A percentile compares a stretch with the other conserved stretches of the same genome.
Evolutionary conservation across 495 filamentous ascomycete genomes (phyloP).

Genomic region (Aspergillus sclerotiicarbonarius): DNA sequence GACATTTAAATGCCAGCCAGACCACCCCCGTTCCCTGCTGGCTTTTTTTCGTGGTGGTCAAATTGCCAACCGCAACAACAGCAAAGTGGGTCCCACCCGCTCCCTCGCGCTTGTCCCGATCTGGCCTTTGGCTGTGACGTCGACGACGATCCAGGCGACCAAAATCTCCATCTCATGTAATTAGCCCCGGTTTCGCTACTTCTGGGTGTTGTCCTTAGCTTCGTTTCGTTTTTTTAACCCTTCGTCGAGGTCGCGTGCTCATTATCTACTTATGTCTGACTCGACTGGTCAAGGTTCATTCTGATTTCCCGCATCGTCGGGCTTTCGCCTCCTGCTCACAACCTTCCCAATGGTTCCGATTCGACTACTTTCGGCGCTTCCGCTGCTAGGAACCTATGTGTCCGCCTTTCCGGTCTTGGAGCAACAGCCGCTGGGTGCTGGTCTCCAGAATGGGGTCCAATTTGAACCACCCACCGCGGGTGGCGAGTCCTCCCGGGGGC

Average conservation of each 20-base stretch:
- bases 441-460: neutral
- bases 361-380: slow-evolving; percentile 9
- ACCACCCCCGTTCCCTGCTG: neutral
- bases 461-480: neutral
- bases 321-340: slow-evolving; percentile 8
- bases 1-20: neutral
- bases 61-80: neutral
- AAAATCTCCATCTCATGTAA: slow-evolving; percentile 1
- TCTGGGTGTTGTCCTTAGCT: neutral
- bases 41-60: neutral
- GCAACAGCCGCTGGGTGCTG: slow-evolving; percentile 16
- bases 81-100: slow-evolving; percentile 2
- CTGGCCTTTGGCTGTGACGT: slow-evolving; percentile 1
- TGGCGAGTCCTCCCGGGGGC: slow-evolving; percentile 12
- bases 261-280: neutral
- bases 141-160: neutral
- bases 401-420: slow-evolving; percentile 16
- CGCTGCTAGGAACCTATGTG: slow-evolving; percentile 13
- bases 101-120: slow-evolving; percentile 13
- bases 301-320: slow-evolving; percentile 11
- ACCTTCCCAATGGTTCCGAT: slow-evolving; percentile 20
- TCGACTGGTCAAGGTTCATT: neutral
- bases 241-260: neutral
- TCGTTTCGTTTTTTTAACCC: neutral
- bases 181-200: neutral